phyloP scores from a whole-genome alignment of 306 rosid species.

The Biancaea sappan region DNA sequence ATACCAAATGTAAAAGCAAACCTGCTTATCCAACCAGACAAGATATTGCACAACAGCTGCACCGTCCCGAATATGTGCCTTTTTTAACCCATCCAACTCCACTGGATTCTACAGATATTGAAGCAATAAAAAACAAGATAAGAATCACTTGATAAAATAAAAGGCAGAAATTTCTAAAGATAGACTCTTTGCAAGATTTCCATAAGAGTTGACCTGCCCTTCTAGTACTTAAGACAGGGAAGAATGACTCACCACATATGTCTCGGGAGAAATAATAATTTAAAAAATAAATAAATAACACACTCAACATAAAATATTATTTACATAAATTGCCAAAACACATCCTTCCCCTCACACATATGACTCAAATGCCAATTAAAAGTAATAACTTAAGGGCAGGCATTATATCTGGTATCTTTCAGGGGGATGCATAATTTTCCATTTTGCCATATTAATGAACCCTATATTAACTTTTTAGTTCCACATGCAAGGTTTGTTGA shows the following conservation, averaged over 20 bases:
- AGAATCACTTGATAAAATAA: constrained; percentile 3
- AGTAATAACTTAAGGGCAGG: constrained; percentile 11
- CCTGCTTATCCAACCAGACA: constrained; percentile 93
- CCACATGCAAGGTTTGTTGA: constrained; percentile 6
- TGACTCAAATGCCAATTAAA: background rate
- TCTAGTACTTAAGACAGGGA: background rate
- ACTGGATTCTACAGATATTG: constrained; percentile 65
- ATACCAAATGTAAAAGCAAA: constrained; percentile 37
- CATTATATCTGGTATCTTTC: background rate
- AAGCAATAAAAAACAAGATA: constrained; percentile 16
- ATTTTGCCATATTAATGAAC: background rate
- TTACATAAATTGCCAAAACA: background rate
- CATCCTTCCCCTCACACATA: background rate
- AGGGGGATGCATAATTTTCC: background rate
- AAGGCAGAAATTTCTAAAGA: background rate
- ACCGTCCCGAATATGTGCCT: constrained; percentile 91
- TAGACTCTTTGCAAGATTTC: background rate
- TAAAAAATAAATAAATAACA: background rate
- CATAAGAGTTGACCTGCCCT: background rate
- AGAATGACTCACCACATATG: background rate
- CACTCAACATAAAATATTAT: background rate
- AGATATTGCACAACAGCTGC: constrained; percentile 95
- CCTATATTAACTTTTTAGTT: constrained; percentile 1
- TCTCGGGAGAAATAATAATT: background rate
- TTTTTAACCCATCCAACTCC: constrained; percentile 87